These are phyloP conservation scores for Calonectria pseudoturangicola DNA, from an alignment of 2,329 filamentous ascomycete genomes.

Conservation along the genomic window DNA sequence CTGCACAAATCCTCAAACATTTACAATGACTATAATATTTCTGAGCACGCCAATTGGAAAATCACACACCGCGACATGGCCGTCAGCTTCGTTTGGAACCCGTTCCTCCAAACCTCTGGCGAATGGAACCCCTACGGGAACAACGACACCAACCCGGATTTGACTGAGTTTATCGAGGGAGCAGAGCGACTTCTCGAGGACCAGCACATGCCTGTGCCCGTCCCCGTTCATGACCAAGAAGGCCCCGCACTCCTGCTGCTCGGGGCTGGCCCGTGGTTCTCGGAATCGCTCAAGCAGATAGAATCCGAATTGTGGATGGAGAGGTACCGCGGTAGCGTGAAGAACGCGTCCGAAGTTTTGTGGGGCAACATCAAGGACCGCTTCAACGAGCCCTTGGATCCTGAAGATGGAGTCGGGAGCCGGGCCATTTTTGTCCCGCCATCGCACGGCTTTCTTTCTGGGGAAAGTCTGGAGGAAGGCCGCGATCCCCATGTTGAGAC, in stretches of 20 bases:
- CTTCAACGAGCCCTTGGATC: slow-evolving; percentile 48
- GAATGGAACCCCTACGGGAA: slow-evolving; percentile 18
- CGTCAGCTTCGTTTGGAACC: slow-evolving; percentile 18
- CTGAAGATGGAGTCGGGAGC: slow-evolving; percentile 51
- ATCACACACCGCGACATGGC: slow-evolving; percentile 1
- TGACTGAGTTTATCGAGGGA: not conserved
- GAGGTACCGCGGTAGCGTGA: slow-evolving; percentile 45
- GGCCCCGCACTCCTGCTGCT: not conserved
- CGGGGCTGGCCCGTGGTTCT: slow-evolving; percentile 11
- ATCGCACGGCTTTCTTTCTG: slow-evolving; percentile 6
- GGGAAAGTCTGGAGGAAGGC: not conserved
- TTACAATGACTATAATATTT: slow-evolving; percentile 1
- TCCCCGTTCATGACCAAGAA: slow-evolving; percentile 2
- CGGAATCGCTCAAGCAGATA: slow-evolving; percentile 8
- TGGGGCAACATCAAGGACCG: slow-evolving; percentile 43
- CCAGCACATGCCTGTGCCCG: slow-evolving; percentile 2
- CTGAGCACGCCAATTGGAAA: slow-evolving; percentile 4
- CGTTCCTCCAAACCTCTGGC: slow-evolving; percentile 3
- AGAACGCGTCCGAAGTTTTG: slow-evolving; percentile 47
- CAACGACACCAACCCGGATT: not conserved
- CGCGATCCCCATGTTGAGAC: not conserved
- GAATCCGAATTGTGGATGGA: slow-evolving; percentile 20
- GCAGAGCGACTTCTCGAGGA: not conserved
- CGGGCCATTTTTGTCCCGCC: slow-evolving; percentile 55
- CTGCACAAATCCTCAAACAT: slow-evolving; percentile 3